Conservation (phyloP, 129 eudicot genomes). For the Gnaphalium uliginosum region DNA sequence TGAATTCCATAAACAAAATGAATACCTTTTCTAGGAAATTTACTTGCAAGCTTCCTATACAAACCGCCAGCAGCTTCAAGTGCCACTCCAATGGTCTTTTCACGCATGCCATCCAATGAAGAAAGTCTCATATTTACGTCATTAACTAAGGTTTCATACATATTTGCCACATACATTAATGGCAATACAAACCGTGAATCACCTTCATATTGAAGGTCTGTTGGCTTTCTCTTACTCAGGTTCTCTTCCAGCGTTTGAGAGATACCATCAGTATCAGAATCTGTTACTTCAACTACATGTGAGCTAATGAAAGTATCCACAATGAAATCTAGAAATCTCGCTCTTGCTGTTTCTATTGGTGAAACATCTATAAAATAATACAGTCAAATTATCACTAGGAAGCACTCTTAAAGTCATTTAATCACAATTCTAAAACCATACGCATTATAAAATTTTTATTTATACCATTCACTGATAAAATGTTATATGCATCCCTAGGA, state of each 20-base stretch:
- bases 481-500: constrained; percentile 51
- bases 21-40: constrained; percentile 80
- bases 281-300: constrained; percentile 65
- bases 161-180: constrained; percentile 92
- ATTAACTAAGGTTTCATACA: constrained; percentile 85
- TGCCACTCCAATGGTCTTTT: constrained; percentile 85
- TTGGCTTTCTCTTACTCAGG: constrained; percentile 65
- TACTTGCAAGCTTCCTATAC: constrained; percentile 83
- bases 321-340: constrained; percentile 75
- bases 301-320: constrained; percentile 76
- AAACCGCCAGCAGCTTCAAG: constrained; percentile 99
- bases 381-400: neutral
- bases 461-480: constrained; percentile 60
- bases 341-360: constrained; percentile 87
- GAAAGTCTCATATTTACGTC: constrained; percentile 78
- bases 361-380: constrained; percentile 53
- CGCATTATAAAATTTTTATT: neutral
- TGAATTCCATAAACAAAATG: constrained; percentile 1
- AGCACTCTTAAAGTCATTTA: neutral
- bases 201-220: constrained; percentile 80
- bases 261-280: constrained; percentile 44
- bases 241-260: constrained; percentile 63
- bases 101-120: constrained; percentile 74
- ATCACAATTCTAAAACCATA: neutral
- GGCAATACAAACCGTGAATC: constrained; percentile 87